Conservation (phyloP, 225 moss, liverwort and hornwort genomes). For the Takakia lepidozioides region DNA sequence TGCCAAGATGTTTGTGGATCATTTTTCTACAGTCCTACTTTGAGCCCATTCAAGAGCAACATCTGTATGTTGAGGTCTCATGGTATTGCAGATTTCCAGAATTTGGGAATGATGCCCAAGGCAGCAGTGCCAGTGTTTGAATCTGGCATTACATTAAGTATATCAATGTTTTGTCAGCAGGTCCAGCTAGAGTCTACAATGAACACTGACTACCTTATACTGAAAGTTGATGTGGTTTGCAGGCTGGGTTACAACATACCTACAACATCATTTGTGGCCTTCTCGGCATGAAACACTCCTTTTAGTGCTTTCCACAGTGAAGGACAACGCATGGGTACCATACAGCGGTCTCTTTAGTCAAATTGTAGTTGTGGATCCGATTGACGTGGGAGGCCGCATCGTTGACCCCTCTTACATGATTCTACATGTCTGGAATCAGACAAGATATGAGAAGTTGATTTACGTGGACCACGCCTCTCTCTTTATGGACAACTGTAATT, state of each 20-base stretch:
- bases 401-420: constrained; percentile 27
- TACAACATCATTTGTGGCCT: constrained; percentile 27
- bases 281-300: constrained; percentile 40
- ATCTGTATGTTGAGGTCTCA: too few species aligned
- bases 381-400: constrained; percentile 8
- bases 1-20: too few species aligned
- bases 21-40: too few species aligned
- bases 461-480: constrained; percentile 53
- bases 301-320: constrained; percentile 36
- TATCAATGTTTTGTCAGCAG: too few species aligned
- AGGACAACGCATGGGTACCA: constrained; percentile 17
- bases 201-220: too few species aligned
- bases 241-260: constrained; percentile 61
- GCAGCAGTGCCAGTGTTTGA: too few species aligned
- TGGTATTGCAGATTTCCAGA: too few species aligned
- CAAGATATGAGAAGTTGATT: constrained; percentile 51
- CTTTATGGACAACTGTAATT: constrained; percentile 65
- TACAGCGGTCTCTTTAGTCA: constrained; percentile 39
- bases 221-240: too few species aligned
- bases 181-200: too few species aligned
- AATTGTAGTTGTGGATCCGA: constrained; percentile 43
- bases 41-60: too few species aligned
- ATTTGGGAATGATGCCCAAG: too few species aligned
- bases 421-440: constrained; percentile 78
- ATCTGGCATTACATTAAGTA: too few species aligned